Evolutionary conservation across 345 rosid genomes (phyloP), one percentile per base, ranked within the genome.

Genomic region (Rhodomyrtus tomentosa): DNA sequence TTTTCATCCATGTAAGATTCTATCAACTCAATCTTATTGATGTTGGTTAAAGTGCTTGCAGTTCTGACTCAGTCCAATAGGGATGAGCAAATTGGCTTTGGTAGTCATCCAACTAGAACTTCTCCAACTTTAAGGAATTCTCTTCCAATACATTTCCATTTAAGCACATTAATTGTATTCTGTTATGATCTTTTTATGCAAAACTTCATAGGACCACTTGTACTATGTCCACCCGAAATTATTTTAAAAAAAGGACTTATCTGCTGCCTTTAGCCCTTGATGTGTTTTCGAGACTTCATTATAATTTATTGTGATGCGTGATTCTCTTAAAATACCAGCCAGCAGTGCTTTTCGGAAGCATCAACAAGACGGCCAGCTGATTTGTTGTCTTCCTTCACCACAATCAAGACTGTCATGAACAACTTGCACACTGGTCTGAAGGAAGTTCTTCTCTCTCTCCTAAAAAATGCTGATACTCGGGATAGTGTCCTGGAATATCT

Each of bases 301-400:
- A 49, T 81, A 53, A 53, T 80, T 27, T 49, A 27, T 25, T 51
- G 20, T 27, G 50, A 27, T 84, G 55, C n/a, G 1, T 51, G 55
- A 85, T 87, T 83, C 59, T 89, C 84, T 83, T 90, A 85, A 85
- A 87, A 88, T 88, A 82, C 84, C 94, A 97, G 99, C 84, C 96
- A 92, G 90, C 99, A 95, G 86, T 97, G 98, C 87, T 97, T 97
- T 92, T 95, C 98, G 72, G 96, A 93, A n/a, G 91, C 93, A 85
- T 93, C 99, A 36, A 95, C 91, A 80, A 92, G 95, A 80, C 93
- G 96, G 36, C 93, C 92, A 6, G 91, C 95, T 88, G 99, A 97
- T 88, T 89, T 97, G 84, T 76, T 92, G 83, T 97, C 99, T 81
- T 95, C 99, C 81, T 97, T 97, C 88, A 85, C 95, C 80, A 95